Percentiles rank a stretch among this genome's conserved stretches.
phyloP scores from a whole-genome alignment of 108 stramenopile genomes.

The Nitzschia sp. region DNA sequence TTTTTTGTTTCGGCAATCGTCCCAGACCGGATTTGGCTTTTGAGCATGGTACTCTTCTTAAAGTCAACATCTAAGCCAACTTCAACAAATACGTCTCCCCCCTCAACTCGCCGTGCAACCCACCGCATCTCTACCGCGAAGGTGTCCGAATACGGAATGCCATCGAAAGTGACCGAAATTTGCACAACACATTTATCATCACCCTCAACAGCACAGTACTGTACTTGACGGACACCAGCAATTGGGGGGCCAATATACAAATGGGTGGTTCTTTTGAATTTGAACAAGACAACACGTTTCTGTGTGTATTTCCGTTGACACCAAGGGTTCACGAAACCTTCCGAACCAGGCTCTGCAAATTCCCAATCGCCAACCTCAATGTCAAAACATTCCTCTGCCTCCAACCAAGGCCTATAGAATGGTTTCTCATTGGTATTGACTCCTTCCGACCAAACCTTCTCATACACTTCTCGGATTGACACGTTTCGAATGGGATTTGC shows the following conservation, averaged over 20 bases:
- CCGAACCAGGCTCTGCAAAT: slow-evolving; percentile 24
- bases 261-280: slow-evolving; percentile 72
- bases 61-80: slow-evolving; percentile 80
- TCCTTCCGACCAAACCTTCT: slow-evolving; percentile 68
- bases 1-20: slow-evolving; percentile 64
- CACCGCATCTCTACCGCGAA: slow-evolving; percentile 83
- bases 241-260: slow-evolving; percentile 80
- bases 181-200: slow-evolving; percentile 62
- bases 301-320: slow-evolving; percentile 54
- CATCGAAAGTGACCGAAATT: slow-evolving; percentile 76
- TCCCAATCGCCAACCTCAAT: slow-evolving; percentile 67
- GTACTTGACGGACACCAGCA: slow-evolving; percentile 76
- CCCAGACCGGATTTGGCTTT: slow-evolving; percentile 68
- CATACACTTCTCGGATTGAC: slow-evolving; percentile 60
- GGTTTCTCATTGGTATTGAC: slow-evolving; percentile 32
- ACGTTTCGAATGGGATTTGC: slow-evolving; percentile 55
- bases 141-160: slow-evolving; percentile 79
- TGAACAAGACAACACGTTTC: slow-evolving; percentile 54
- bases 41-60: slow-evolving; percentile 70
- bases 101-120: slow-evolving; percentile 59
- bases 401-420: slow-evolving; percentile 72
- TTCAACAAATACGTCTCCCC: slow-evolving; percentile 58
- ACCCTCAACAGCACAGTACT: slow-evolving; percentile 63
- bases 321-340: slow-evolving; percentile 56
- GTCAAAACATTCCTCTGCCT: slow-evolving; percentile 61